These are phyloP conservation scores for Crotalaria pallida DNA, from an alignment of 306 rosid genomes.

Conservation along the genomic window DNA sequence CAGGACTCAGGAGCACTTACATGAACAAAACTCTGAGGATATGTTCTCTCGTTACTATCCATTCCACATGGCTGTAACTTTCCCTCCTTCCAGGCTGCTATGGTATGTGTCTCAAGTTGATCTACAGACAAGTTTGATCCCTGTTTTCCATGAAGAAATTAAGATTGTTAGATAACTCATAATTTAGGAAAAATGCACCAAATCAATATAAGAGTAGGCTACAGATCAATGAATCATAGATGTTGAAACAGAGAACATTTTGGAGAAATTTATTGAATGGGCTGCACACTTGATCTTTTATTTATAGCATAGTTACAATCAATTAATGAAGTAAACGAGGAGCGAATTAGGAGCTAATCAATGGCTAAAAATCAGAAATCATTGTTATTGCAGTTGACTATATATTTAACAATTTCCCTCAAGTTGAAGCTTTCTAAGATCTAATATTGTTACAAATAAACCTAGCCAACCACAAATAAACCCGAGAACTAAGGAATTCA, in stretches of 20 bases:
- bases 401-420: not conserved
- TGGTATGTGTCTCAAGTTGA: constrained; percentile 53
- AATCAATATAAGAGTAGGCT: not conserved
- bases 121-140: constrained; percentile 57
- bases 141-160: constrained; percentile 45
- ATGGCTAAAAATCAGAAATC: no score
- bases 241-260: not conserved
- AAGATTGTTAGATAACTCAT: constrained; percentile 7
- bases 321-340: not conserved
- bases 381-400: no score
- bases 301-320: no score
- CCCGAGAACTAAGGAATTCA: not conserved
- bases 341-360: no score
- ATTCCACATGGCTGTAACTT: constrained; percentile 25
- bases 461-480: not conserved
- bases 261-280: not conserved
- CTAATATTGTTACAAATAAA: not conserved
- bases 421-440: not conserved
- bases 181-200: not conserved
- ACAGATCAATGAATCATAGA: not conserved
- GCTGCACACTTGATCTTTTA: not conserved
- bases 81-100: constrained; percentile 62
- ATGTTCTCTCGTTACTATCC: constrained; percentile 29
- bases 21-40: constrained; percentile 34
- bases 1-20: constrained; percentile 38